Percentiles rank a stretch among this genome's conserved stretches.
phyloP scores from a whole-genome alignment of 2,329 filamentous ascomycete genomes.

The Cercospora sojina region DNA sequence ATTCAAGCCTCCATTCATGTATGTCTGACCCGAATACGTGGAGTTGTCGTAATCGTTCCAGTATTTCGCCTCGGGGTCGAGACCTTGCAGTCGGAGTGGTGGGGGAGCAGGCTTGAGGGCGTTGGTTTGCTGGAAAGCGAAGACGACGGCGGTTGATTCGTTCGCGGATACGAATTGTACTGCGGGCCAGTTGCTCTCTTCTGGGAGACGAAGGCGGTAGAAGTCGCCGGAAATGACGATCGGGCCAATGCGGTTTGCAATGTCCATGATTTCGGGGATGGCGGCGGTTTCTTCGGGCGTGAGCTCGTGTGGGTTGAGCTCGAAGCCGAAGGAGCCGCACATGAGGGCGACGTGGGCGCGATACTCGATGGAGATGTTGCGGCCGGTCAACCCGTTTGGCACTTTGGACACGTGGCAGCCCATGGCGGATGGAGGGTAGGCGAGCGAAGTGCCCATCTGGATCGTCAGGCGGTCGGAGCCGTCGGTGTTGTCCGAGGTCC shows the following conservation, averaged over 20 bases:
- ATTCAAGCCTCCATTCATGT: constrained; percentile 64
- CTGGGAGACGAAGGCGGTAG: constrained; percentile 59
- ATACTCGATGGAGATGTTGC: constrained; percentile 58
- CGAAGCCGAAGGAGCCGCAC: constrained; percentile 66
- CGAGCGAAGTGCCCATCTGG: constrained; percentile 63
- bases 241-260: constrained; percentile 59
- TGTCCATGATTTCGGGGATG: constrained; percentile 55
- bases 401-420: constrained; percentile 64
- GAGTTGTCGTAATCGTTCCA: constrained; percentile 51
- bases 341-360: constrained; percentile 67
- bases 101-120: constrained; percentile 56
- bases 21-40: constrained; percentile 57
- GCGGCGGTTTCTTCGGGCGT: constrained; percentile 52
- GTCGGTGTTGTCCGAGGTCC: constrained; percentile 67
- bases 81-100: constrained; percentile 55
- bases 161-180: constrained; percentile 59
- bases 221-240: constrained; percentile 59
- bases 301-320: constrained; percentile 58
- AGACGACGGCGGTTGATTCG: constrained; percentile 52
- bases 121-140: constrained; percentile 60
- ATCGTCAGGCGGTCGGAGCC: constrained; percentile 61
- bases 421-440: constrained; percentile 63
- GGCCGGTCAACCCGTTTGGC: constrained; percentile 58
- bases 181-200: constrained; percentile 62
- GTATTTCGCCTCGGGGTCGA: constrained; percentile 57